Evolutionary conservation across 768 basidiomycete genomes (phyloP).

Genomic region (Suillus clintonianus): DNA sequence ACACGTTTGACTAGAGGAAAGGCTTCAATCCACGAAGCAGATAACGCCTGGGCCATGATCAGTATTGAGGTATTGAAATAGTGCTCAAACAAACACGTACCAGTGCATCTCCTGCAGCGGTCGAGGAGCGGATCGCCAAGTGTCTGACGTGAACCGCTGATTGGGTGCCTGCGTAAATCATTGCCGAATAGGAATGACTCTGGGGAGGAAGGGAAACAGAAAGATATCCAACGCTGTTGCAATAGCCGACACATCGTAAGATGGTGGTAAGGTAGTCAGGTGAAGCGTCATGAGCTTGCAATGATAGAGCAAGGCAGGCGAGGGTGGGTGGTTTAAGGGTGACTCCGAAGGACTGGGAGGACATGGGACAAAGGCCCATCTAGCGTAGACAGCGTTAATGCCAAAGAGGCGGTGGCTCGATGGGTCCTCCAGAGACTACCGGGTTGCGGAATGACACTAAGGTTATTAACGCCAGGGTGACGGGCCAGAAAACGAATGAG

Average conservation of each 20-base stretch:
- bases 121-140: no score
- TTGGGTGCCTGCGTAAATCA: neutral
- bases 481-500: neutral
- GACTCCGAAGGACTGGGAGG: neutral
- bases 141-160: neutral
- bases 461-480: neutral
- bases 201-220: neutral
- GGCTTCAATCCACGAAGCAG: neutral
- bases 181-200: neutral
- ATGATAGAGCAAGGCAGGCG: neutral
- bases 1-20: neutral
- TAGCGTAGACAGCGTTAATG: neutral
- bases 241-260: neutral
- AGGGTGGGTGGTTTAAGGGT: neutral
- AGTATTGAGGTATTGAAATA: neutral
- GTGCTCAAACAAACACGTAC: neutral
- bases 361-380: neutral
- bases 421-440: neutral
- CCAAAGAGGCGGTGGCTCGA: neutral
- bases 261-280: neutral
- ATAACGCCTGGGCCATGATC: neutral
- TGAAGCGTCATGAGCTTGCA: neutral
- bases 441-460: neutral
- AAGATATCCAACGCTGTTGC: neutral
- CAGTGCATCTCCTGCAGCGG: neutral